A percentile compares a stretch with the other conserved stretches of the same genome.
These are phyloP conservation scores for Blastobotrys arbuscula DNA, from an alignment of 1,139 yeast genomes.

Conservation along the genomic window DNA sequence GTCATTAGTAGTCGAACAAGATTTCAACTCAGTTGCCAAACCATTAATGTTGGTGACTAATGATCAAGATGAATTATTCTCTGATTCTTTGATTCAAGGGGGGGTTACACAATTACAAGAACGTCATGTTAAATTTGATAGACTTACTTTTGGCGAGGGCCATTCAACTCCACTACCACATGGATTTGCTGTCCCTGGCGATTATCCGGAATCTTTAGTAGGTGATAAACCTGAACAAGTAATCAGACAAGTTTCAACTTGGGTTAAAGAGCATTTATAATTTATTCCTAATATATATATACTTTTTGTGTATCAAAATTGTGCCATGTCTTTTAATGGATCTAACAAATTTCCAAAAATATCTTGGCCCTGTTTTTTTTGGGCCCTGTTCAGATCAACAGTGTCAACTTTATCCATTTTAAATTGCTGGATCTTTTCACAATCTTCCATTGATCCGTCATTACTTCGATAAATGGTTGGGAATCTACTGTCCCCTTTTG, in stretches of 20 bases:
- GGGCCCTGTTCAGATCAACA: not conserved
- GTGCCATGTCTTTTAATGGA: not conserved
- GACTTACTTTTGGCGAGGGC: slow-evolving; percentile 20
- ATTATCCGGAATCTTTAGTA: slow-evolving; percentile 30
- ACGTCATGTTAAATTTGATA: slow-evolving; percentile 24
- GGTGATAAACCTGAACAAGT: slow-evolving; percentile 33
- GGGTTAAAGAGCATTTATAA: slow-evolving; percentile 25
- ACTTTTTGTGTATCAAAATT: not conserved
- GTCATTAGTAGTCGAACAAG: slow-evolving; percentile 31
- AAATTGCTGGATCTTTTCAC: not conserved
- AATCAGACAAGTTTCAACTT: slow-evolving; percentile 22
- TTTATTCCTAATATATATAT: not conserved
- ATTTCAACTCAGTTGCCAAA: slow-evolving; percentile 27
- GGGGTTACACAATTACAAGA: slow-evolving; percentile 24
- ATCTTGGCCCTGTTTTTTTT: not conserved
- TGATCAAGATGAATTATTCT: slow-evolving; percentile 31
- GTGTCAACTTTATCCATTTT: not conserved
- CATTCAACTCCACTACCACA: slow-evolving; percentile 32
- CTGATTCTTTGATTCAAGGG: slow-evolving; percentile 21
- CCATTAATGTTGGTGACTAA: slow-evolving; percentile 34
- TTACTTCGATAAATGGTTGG: not conserved
- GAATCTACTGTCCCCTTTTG: not conserved
- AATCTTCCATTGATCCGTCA: not conserved
- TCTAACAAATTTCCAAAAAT: not conserved
- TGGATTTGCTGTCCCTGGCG: slow-evolving; percentile 41